Evolutionary conservation across 2,329 filamentous ascomycete genomes (phyloP).

Genomic region (Nemania diffusa): DNA sequence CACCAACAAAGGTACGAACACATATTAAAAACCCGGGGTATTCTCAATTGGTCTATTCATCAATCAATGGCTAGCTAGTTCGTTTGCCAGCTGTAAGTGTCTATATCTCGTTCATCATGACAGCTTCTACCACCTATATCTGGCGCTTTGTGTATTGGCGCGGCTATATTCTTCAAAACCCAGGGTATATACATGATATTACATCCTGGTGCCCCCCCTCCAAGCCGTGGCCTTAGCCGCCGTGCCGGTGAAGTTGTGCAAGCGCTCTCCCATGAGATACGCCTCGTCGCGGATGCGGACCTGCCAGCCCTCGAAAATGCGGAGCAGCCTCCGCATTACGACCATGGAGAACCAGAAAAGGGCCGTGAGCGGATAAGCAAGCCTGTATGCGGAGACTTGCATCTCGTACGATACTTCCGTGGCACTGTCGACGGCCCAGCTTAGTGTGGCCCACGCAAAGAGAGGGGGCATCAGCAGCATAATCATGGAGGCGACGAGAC

Average conservation of each 20-base stretch:
- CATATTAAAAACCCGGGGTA: no score
- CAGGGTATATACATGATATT: conserved; percentile 1
- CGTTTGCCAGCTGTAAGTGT: neutral
- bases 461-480: conserved; percentile 73
- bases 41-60: neutral
- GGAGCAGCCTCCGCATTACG: conserved; percentile 62
- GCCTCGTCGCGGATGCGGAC: conserved; percentile 90
- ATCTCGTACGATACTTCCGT: conserved; percentile 41
- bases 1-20: no score
- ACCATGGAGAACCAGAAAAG: conserved; percentile 59
- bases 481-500: conserved; percentile 67
- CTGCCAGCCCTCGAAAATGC: conserved; percentile 79
- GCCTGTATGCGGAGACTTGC: conserved; percentile 58
- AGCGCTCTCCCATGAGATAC: conserved; percentile 90
- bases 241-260: conserved; percentile 80
- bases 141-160: neutral
- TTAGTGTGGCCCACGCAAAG: conserved; percentile 64
- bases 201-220: conserved; percentile 42
- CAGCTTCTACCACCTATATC: neutral
- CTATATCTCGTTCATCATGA: neutral
- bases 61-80: neutral
- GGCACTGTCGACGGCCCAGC: conserved; percentile 41
- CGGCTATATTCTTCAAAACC: neutral
- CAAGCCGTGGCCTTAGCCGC: conserved; percentile 42
- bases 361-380: conserved; percentile 76